A percentile compares a stretch with the other conserved stretches of the same genome.
phyloP scores from a whole-genome alignment of 441 rosid genomes.

The Corymbia calophylla region DNA sequence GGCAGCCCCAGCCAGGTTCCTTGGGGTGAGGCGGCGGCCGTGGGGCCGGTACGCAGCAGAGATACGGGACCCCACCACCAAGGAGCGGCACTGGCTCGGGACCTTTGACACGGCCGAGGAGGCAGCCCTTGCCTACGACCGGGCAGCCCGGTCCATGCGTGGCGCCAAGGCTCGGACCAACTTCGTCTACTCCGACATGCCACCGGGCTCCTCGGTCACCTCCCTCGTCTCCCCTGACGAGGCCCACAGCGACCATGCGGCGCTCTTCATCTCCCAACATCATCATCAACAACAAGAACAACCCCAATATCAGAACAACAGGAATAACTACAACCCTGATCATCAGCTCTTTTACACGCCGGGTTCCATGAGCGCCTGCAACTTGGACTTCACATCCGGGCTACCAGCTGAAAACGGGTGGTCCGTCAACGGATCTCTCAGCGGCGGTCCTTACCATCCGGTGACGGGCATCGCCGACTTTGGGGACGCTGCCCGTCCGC shows the following conservation, averaged over 20 bases:
- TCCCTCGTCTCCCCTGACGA: constrained; percentile 78
- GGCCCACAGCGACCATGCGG: constrained; percentile 33
- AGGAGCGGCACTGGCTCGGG: constrained; percentile 67
- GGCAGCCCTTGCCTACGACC: constrained; percentile 82
- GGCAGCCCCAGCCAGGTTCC: constrained; percentile 23
- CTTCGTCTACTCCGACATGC: constrained; percentile 84
- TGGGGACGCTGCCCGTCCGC: not conserved
- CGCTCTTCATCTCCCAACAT: constrained; percentile 26
- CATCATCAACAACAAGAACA: constrained; percentile 12
- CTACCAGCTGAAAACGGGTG: constrained; percentile 11
- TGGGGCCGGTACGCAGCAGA: constrained; percentile 68
- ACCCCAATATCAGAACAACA: constrained; percentile 11
- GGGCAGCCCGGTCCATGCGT: constrained; percentile 76
- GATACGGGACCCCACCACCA: constrained; percentile 63
- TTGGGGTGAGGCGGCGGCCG: constrained; percentile 83
- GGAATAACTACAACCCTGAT: constrained; percentile 10
- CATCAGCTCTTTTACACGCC: constrained; percentile 15
- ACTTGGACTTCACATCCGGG: not conserved
- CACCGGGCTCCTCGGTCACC: constrained; percentile 69
- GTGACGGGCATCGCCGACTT: not conserved
- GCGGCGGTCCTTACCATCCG: not conserved
- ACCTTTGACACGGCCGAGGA: constrained; percentile 62
- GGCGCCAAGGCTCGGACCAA: constrained; percentile 79
- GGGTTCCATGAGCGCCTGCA: not conserved
- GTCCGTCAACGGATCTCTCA: constrained; percentile 11